Evolutionary conservation across 2,329 filamentous ascomycete species (phyloP).

Genomic region (Hypoxylon rubiginosum): DNA sequence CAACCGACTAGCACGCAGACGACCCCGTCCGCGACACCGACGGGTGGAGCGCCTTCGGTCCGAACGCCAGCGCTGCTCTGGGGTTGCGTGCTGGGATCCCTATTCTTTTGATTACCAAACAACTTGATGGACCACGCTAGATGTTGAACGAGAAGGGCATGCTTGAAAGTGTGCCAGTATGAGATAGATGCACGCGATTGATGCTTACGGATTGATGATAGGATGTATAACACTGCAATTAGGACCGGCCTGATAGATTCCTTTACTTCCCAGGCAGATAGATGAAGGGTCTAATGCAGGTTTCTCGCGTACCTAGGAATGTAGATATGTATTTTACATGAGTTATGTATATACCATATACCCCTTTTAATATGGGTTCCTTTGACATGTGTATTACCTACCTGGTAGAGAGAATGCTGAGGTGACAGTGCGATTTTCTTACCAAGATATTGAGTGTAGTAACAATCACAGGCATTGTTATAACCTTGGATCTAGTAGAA

Average conservation of each 20-base stretch:
- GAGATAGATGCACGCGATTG: background rate
- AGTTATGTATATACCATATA: background rate
- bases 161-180: background rate
- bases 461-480: no score
- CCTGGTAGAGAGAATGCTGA: background rate
- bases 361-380: background rate
- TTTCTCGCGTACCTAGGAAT: no score
- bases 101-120: conserved; percentile 16
- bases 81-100: conserved; percentile 18
- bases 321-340: conserved; percentile 9
- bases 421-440: background rate
- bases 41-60: conserved; percentile 10
- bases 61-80: conserved; percentile 4
- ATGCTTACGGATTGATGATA: background rate
- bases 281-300: background rate
- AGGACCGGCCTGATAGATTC: background rate
- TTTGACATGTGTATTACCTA: background rate
- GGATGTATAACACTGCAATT: conserved; percentile 6
- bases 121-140: background rate
- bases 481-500: no score
- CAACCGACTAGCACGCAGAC: conserved; percentile 16
- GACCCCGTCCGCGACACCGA: conserved; percentile 12
- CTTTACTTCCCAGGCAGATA: background rate
- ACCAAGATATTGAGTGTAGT: background rate
- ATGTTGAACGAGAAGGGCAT: background rate